Conservation (phyloP, 108 stramenopile genomes). For the Nitzschia sp. region DNA sequence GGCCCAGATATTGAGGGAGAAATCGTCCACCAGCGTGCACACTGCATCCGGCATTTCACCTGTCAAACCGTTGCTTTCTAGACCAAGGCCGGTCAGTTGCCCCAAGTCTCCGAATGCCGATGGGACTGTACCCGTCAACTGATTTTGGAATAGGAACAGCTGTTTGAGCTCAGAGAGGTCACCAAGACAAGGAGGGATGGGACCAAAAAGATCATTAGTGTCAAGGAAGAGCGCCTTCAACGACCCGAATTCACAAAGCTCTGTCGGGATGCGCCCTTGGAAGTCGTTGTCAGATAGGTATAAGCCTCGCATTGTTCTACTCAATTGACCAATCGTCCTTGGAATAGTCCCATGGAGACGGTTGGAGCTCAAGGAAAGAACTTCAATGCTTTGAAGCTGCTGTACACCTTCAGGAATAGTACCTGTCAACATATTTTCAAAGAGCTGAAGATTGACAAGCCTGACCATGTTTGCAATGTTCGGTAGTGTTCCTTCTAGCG, state of each 20-base stretch:
- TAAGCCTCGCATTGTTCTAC: slow-evolving; percentile 44
- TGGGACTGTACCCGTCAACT: slow-evolving; percentile 44
- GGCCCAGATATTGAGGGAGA: slow-evolving; percentile 33
- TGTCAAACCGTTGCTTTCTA: slow-evolving; percentile 58
- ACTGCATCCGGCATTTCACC: slow-evolving; percentile 56
- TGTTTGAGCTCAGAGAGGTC: slow-evolving; percentile 53
- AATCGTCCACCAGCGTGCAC: slow-evolving; percentile 23
- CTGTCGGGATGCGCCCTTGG: slow-evolving; percentile 54
- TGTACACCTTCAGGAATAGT: slow-evolving; percentile 51
- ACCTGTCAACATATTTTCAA: slow-evolving; percentile 60
- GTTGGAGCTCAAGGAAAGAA: slow-evolving; percentile 51
- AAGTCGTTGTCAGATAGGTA: slow-evolving; percentile 72
- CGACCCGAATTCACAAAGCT: slow-evolving; percentile 40
- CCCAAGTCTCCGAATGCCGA: slow-evolving; percentile 19
- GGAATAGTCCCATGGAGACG: slow-evolving; percentile 65
- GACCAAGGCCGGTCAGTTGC: slow-evolving; percentile 38
- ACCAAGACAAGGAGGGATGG: slow-evolving; percentile 63
- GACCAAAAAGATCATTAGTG: slow-evolving; percentile 50
- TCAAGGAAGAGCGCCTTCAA: slow-evolving; percentile 58
- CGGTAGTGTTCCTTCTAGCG: slow-evolving; percentile 28
- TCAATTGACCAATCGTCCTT: slow-evolving; percentile 23
- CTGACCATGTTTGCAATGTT: slow-evolving; percentile 30
- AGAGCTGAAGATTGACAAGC: slow-evolving; percentile 58
- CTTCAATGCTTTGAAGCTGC: slow-evolving; percentile 39
- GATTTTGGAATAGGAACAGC: slow-evolving; percentile 52